Percentiles rank a stretch among this genome's conserved stretches.
These are phyloP conservation scores for Hymenoscyphus repandus DNA, from an alignment of 2,329 filamentous ascomycete genomes.

Conservation along the genomic window DNA sequence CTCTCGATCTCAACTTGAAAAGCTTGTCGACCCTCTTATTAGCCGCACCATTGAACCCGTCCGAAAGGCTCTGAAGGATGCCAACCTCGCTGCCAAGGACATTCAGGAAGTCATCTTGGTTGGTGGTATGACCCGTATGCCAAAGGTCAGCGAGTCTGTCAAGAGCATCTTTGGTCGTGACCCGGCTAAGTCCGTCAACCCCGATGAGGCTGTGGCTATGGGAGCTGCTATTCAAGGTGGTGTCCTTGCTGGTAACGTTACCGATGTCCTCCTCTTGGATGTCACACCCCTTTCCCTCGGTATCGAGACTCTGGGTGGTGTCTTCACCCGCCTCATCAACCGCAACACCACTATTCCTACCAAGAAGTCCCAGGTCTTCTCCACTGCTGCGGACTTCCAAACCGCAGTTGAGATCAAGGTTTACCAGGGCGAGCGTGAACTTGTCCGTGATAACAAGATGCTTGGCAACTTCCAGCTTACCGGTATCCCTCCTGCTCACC, in stretches of 20 bases:
- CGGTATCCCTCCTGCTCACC: constrained; percentile 91
- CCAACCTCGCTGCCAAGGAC: constrained; percentile 82
- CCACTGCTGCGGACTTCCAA: constrained; percentile 96
- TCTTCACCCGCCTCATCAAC: constrained; percentile 97
- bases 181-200: constrained; percentile 96
- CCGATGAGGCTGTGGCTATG: constrained; percentile 95
- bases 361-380: constrained; percentile 99
- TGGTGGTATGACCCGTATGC: constrained; percentile 99
- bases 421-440: constrained; percentile 99
- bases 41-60: constrained; percentile 83
- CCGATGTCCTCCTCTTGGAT: constrained; percentile 89
- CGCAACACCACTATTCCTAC: constrained; percentile 98
- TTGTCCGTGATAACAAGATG: constrained; percentile 97
- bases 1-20: constrained; percentile 86
- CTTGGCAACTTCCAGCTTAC: constrained; percentile 99
- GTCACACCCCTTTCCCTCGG: constrained; percentile 94
- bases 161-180: constrained; percentile 96
- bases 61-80: constrained; percentile 95
- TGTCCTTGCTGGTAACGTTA: constrained; percentile 93
- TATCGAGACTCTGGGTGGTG: constrained; percentile 97
- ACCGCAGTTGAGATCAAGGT: constrained; percentile 99
- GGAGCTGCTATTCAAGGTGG: constrained; percentile 97
- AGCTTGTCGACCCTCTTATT: constrained; percentile 86
- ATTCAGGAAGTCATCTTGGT: constrained; percentile 98
- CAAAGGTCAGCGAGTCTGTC: constrained; percentile 93